Evolutionary conservation across 495 filamentous ascomycete genomes (phyloP), one percentile per base, ranked within the genome.

Genomic region (Pseudomonodictys pantanalensis): DNA sequence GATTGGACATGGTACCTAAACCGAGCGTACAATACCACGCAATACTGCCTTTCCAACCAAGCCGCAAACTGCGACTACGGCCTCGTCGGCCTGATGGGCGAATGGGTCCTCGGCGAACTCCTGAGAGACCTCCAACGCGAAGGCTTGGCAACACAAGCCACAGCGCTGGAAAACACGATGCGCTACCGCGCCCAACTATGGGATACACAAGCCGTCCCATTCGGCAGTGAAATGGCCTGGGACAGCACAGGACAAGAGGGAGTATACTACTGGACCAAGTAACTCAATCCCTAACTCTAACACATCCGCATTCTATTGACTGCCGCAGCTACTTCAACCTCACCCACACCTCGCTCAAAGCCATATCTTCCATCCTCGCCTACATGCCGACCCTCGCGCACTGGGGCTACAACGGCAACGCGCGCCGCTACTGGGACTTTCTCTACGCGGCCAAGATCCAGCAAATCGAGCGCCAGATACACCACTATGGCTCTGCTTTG

Each of bases 361-460:
- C 79, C 0, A 68, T 82, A 41, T 71, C 79, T 56, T 75, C 69
- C 28, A 79, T 81, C 18, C 65, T 76, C 0, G 79, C 76, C 4
- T 81, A 76, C 63, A 78, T 72, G 69, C 79, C 79, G 0, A 78
- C 78, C 7, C 71, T 81, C 2, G 63, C 77, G 4, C 78, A 81
- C 59, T 82, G 79, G 79, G 79, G 75, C 24, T 82, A 74, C 73
- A 79, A 81, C 43, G 79, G 79, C 39, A 81, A 81, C 54, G 78
- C 78, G 0, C 71, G 79, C 2, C 55, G 78, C 26, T 81, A 82
- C 58, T 82, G 79, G 79, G 78, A 82, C 52, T 78, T 78, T 60
- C 48, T 68, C 60, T 73, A 78, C 43, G 79, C 62, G 1, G 78
- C 77, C n/a, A 79, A 80, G 58, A 68, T 80, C 6, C 43, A 69